Evolutionary conservation across 768 basidiomycete genomes (phyloP).

Genomic region (Lactarius evosmus): DNA sequence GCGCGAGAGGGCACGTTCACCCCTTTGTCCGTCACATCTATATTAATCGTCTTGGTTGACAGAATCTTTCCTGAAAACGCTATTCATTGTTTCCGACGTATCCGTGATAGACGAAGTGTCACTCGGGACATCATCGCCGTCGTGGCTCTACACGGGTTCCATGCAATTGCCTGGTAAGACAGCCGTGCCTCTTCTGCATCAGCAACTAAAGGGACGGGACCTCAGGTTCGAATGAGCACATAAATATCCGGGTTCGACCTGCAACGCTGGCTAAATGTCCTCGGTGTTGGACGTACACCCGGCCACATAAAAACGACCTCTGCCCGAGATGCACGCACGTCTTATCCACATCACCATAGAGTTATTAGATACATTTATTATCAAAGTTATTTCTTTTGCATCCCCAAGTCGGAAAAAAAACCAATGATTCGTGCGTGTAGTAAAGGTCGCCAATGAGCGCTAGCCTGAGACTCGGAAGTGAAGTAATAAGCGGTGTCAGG

Average conservation of each 20-base stretch:
- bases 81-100: slow-evolving; percentile 81
- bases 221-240: slow-evolving; percentile 28
- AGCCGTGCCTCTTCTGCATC: background rate
- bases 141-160: slow-evolving; percentile 50
- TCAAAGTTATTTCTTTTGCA: background rate
- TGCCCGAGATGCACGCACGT: slow-evolving; percentile 60
- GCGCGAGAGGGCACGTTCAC: slow-evolving; percentile 42
- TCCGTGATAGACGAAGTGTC: slow-evolving; percentile 47
- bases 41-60: slow-evolving; percentile 8
- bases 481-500: slow-evolving; percentile 14
- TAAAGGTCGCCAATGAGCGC: background rate
- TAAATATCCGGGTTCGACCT: slow-evolving; percentile 58
- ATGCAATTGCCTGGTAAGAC: slow-evolving; percentile 47
- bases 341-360: slow-evolving; percentile 19
- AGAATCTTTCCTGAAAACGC: slow-evolving; percentile 64
- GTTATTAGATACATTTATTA: slow-evolving; percentile 20
- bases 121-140: slow-evolving; percentile 38
- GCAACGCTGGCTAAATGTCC: slow-evolving; percentile 72
- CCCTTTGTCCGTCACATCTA: background rate
- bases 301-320: slow-evolving; percentile 47
- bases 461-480: background rate
- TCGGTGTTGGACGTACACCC: slow-evolving; percentile 83
- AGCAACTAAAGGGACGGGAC: background rate
- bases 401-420: background rate
- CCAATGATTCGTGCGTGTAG: background rate